Base-by-base conservation (phyloP, 768 basidiomycete genomes). In the Lactarius sanguifluus region DNA sequence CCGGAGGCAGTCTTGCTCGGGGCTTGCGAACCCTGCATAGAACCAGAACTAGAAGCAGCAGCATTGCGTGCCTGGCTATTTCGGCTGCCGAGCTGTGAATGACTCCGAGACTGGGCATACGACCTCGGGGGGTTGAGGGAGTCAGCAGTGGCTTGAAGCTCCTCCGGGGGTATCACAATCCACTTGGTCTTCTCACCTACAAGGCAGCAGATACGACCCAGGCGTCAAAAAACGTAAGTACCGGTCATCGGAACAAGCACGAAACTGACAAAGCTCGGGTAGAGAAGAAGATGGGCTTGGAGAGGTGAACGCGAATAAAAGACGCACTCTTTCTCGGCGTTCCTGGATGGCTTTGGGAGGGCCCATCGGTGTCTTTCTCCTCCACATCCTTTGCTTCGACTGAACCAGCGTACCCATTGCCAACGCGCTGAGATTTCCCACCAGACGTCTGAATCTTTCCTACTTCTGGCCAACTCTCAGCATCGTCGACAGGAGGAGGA, bases 161-260 rank as follows among this genome's bases (percentile, higher is more conserved):
- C 86, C 61, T 80, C 76, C 0, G 83, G 76, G 2, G 86, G 85
- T 52, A 87, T 84, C n/a, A 80, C 79, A 0, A 82, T 80, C 86
- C 86, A 87, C 76, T 86, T 87, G 6, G 81, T 75, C 76, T 85
- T 86, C 74, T 85, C 85, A 69, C 77, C 83, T 82, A 65, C 65
- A 62, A 59, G 66, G 9, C 13, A 52, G 50, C 50, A 52, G 50
- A 25, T 15, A 64, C 12, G 25, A 61, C 38, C 47, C 45, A 55
- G 56, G 62, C 41, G 61, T 16, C 43, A 38, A 55, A 57, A 8
- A 58, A 30, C 18, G 65, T 66, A 58, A 66, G 65, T 25, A 62
- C 38, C 58, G 30, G 63, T 59, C 30, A 55, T 60, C 36, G 38
- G 55, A 43, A 50, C 16, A 32, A 69, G 55, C 15, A 52, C 38